phyloP scores from a whole-genome alignment of 257 asterid species.

The Solanum ossicruentum region DNA sequence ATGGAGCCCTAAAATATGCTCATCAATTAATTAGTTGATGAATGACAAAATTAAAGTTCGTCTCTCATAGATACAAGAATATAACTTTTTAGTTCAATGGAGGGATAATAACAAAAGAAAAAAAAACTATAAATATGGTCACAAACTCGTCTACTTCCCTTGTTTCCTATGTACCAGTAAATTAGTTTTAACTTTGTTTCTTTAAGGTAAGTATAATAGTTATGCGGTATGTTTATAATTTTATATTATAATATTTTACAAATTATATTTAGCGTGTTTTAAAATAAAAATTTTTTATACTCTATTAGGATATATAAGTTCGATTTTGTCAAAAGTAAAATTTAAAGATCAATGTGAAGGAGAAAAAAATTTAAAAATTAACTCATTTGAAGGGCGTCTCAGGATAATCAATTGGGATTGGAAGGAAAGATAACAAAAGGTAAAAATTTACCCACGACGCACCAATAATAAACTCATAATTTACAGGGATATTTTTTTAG shows the following conservation, averaged over 20 bases:
- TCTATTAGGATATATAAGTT: background rate
- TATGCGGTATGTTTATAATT: background rate
- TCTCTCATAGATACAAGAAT: background rate
- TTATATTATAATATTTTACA: background rate
- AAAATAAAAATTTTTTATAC: background rate
- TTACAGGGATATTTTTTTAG: background rate
- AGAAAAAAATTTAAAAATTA: background rate
- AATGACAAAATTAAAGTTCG: too few species aligned
- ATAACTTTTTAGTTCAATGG: background rate
- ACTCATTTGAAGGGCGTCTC: background rate
- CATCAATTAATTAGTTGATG: background rate
- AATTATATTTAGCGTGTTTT: background rate
- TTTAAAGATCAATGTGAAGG: background rate
- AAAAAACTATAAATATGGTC: too few species aligned
- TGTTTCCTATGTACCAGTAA: too few species aligned
- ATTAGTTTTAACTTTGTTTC: too few species aligned
- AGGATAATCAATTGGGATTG: background rate
- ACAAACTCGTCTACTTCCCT: too few species aligned
- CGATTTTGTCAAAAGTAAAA: background rate
- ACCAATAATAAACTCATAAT: background rate
- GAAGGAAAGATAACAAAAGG: background rate
- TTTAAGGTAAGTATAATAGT: background rate
- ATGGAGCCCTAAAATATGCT: background rate
- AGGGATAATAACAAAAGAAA: too few species aligned
- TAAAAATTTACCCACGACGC: background rate